Evolutionary conservation across 208 protist species (phyloP).

Genomic region (Acanthamoeba castellanii): DNA sequence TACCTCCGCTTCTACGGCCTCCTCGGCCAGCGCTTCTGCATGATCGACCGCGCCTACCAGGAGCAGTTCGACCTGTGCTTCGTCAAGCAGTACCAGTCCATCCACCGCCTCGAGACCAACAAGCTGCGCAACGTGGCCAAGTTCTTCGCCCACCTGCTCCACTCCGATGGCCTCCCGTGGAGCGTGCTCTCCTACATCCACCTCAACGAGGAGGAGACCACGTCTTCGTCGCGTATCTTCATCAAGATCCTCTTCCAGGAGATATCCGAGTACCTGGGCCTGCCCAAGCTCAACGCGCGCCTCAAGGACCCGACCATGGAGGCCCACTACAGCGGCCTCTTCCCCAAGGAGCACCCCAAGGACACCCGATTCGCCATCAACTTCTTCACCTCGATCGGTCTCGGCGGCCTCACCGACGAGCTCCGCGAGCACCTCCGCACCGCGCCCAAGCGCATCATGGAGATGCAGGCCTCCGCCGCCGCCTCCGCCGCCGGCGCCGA

Average conservation of each 20-base stretch:
- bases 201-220: slow-evolving; percentile 93
- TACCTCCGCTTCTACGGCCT: slow-evolving; percentile 97
- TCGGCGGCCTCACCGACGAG: slow-evolving; percentile 89
- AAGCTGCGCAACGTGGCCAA: slow-evolving; percentile 98
- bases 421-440: slow-evolving; percentile 68
- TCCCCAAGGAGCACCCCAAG: slow-evolving; percentile 92
- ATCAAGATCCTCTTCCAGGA: slow-evolving; percentile 94
- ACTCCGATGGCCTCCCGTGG: slow-evolving; percentile 96
- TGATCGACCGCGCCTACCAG: slow-evolving; percentile 88
- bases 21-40: slow-evolving; percentile 97
- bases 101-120: slow-evolving; percentile 96
- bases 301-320: slow-evolving; percentile 88
- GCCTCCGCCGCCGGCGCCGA: background rate
- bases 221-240: slow-evolving; percentile 94
- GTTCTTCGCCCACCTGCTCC: slow-evolving; percentile 97
- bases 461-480: slow-evolving; percentile 26
- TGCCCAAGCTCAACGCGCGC: slow-evolving; percentile 85
- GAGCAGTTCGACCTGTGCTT: slow-evolving; percentile 83
- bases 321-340: slow-evolving; percentile 88
- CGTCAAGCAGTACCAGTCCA: slow-evolving; percentile 91
- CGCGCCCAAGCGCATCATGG: slow-evolving; percentile 72
- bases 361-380: slow-evolving; percentile 96
- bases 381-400: slow-evolving; percentile 94
- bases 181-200: slow-evolving; percentile 88
- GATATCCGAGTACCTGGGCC: slow-evolving; percentile 88